Evolutionary conservation across 805 yeast genomes (phyloP), one percentile per base, ranked within the genome.

Genomic region (Yarrowia bubula): DNA sequence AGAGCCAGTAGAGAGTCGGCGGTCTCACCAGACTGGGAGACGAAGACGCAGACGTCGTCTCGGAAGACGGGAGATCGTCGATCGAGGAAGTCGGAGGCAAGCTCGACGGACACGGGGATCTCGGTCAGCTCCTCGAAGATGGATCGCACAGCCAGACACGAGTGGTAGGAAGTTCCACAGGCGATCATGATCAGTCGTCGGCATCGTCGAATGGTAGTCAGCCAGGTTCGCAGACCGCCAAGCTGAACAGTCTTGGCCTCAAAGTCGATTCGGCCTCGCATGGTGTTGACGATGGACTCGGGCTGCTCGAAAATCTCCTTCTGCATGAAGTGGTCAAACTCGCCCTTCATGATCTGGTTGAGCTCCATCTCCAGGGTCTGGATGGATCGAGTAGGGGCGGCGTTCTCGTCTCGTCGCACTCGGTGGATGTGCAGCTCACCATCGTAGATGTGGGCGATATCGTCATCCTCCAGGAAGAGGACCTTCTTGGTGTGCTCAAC

Each of bases 261-360:
- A 74, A 95, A 95, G 78, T 95, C 98, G 68, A 95, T 83, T 82
- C 99, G 90, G 74, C 99, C 99, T 82, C 99, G 89, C 99, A 95
- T 95, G 61, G 99, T 95, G 81, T 95, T 95, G 76, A 92, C 89
- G 61, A 98, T 89, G 3, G 98, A 92, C 75, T 95, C 99, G 42
- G 99, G 99, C 80, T 95, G 99, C 79, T 95, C 99, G 74, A 89
- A 91, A 71, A 95, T 95, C 80, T 95, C 99, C 83, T 95, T 95
- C 80, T 92, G 96, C 99, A 95, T 95, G 78, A 93, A 95, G 79
- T 95, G 99, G 71, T 85, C 86, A 80, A 89, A 93, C 68, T 90
- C 89, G 73, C 99, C 99, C 81, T 92, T 93, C 98, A 95, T 95
- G 75, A 95, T 93, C 80, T 95, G 96, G 68, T 96, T 95, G 75